Conservation (phyloP, 1,139 yeast genomes). For the Meyerozyma guilliermondii region DNA sequence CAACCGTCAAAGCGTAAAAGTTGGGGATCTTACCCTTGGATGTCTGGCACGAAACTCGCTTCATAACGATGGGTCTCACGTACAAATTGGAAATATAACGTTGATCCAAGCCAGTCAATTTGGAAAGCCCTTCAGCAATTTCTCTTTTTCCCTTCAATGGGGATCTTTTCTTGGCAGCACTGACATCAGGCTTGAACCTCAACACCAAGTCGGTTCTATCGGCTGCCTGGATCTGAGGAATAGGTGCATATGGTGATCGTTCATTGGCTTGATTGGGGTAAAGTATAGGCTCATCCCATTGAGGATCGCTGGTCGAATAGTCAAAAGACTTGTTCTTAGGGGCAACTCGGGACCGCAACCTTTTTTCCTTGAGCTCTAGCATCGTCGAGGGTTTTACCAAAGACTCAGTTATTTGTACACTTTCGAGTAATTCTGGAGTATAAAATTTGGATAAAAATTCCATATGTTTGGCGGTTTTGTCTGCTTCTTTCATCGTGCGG, state of each 20-base stretch:
- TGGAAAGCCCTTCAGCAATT: conserved; percentile 55
- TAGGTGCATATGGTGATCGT: conserved; percentile 37
- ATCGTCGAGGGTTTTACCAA: conserved; percentile 56
- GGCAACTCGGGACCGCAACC: conserved; percentile 27
- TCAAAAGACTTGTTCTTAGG: conserved; percentile 25
- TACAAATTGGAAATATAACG: conserved; percentile 60
- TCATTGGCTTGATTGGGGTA: conserved; percentile 42
- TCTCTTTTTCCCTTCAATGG: conserved; percentile 18
- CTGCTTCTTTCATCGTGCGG: conserved; percentile 3
- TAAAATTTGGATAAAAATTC: conserved; percentile 65
- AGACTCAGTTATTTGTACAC: conserved; percentile 77
- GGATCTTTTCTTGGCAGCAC: conserved; percentile 9
- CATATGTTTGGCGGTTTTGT: conserved; percentile 40
- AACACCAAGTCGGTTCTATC: conserved; percentile 39
- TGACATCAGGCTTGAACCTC: conserved; percentile 24
- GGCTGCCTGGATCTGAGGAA: conserved; percentile 37
- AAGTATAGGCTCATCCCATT: conserved; percentile 43
- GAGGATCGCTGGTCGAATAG: conserved; percentile 34
- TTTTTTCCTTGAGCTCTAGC: conserved; percentile 26
- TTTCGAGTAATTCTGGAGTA: conserved; percentile 70
- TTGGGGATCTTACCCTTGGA: conserved; percentile 89
- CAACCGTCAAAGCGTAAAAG: conserved; percentile 81
- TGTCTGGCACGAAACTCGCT: conserved; percentile 88
- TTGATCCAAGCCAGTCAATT: conserved; percentile 71
- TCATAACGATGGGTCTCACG: conserved; percentile 65